A percentile compares a stretch with the other conserved stretches of the same genome.
These are phyloP conservation scores for Blastobotrys americana DNA, from an alignment of 805 yeast genomes.

Conservation along the genomic window DNA sequence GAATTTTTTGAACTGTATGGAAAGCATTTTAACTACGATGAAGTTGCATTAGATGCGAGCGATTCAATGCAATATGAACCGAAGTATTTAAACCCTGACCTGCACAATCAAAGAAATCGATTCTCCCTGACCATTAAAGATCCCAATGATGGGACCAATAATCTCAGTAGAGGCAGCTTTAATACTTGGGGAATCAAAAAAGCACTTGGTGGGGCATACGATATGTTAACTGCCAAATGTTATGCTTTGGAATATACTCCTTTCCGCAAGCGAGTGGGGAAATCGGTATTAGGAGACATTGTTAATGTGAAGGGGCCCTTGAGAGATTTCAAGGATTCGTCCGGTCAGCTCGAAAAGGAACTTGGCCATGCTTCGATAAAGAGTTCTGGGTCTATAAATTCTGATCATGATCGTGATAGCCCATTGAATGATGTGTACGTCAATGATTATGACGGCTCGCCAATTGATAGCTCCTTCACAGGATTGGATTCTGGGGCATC, in stretches of 20 bases:
- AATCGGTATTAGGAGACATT: slow-evolving; percentile 71
- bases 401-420: too few relatives aligned
- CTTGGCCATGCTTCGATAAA: too few relatives aligned
- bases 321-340: slow-evolving; percentile 40
- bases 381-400: too few relatives aligned
- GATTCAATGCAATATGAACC: slow-evolving; percentile 54
- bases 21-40: slow-evolving; percentile 76
- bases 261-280: slow-evolving; percentile 59
- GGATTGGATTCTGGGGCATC: too few relatives aligned
- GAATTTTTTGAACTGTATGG: slow-evolving; percentile 94
- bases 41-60: slow-evolving; percentile 58
- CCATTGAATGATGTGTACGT: too few relatives aligned
- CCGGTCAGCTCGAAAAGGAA: slow-evolving; percentile 3
- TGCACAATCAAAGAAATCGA: slow-evolving; percentile 42
- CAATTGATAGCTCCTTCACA: too few relatives aligned
- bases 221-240: slow-evolving; percentile 64
- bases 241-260: slow-evolving; percentile 62
- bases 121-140: slow-evolving; percentile 77
- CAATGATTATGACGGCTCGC: too few relatives aligned
- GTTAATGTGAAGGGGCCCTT: slow-evolving; percentile 66
- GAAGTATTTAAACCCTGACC: slow-evolving; percentile 46
- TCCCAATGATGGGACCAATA: slow-evolving; percentile 78
- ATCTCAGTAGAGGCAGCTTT: slow-evolving; percentile 78
- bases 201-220: slow-evolving; percentile 85
- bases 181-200: slow-evolving; percentile 72